A percentile compares a stretch with the other conserved stretches of the same genome.
Evolutionary conservation across 1,284 basidiomycete species (phyloP).

Genomic region (Stygiomarasmius scandens): DNA sequence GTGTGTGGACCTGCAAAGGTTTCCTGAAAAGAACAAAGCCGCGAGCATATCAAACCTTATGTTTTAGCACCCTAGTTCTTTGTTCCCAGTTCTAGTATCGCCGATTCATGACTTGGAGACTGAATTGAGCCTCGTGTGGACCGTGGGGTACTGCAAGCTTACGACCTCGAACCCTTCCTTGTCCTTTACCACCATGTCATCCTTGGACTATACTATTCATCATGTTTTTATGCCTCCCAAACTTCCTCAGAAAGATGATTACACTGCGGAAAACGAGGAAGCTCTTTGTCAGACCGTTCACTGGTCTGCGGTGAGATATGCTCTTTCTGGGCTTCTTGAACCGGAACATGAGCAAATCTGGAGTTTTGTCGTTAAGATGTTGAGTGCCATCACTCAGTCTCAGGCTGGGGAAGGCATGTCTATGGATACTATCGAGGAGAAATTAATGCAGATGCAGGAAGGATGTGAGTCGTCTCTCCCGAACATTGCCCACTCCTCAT

Average conservation of each 20-base stretch:
- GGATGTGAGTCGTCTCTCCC: constrained; percentile 24
- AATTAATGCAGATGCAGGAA: constrained; percentile 17
- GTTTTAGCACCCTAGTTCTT: too few species aligned
- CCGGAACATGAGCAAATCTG: constrained; percentile 18
- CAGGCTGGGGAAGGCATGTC: neutral
- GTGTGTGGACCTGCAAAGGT: too few species aligned
- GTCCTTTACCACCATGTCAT: neutral
- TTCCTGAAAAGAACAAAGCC: too few species aligned
- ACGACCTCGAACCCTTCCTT: too few species aligned
- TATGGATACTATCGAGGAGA: constrained; percentile 6
- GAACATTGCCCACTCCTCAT: neutral
- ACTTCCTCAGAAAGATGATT: constrained; percentile 41
- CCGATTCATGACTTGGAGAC: too few species aligned
- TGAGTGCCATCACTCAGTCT: constrained; percentile 20
- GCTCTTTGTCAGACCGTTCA: neutral
- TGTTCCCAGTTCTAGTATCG: too few species aligned
- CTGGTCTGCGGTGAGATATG: neutral
- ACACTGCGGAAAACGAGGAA: neutral
- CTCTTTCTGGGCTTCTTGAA: neutral
- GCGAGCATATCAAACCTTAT: too few species aligned
- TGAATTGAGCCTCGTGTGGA: too few species aligned
- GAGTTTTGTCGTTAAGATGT: constrained; percentile 26
- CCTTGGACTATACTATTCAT: constrained; percentile 35
- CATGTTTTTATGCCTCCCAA: constrained; percentile 44
- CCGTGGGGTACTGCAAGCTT: too few species aligned